Percentiles rank a stretch among this genome's conserved stretches.
phyloP scores from a whole-genome alignment of 805 yeast genomes.

The Saccharomyces eubayanus region DNA sequence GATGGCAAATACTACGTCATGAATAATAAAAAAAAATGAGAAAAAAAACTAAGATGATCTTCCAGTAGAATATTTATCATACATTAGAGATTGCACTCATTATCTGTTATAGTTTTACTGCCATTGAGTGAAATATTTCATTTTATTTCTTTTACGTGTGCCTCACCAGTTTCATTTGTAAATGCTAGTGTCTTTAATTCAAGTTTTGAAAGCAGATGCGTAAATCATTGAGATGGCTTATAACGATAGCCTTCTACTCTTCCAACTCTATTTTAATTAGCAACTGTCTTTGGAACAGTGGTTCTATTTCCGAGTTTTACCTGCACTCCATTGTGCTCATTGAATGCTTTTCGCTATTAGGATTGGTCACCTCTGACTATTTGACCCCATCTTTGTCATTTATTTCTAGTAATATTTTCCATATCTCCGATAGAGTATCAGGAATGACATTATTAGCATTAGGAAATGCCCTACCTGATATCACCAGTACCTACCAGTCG shows the following conservation, averaged over 20 bases:
- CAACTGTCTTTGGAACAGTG: conserved; percentile 1
- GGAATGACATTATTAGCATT: conserved; percentile 84
- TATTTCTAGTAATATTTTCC: conserved; percentile 47
- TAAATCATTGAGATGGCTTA: conserved; percentile 7
- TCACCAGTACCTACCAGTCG: conserved; percentile 76
- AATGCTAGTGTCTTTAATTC: not conserved
- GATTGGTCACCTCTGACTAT: conserved; percentile 73
- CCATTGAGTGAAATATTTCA: not conserved
- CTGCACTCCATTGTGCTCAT: conserved; percentile 21
- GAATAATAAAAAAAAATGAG: not conserved
- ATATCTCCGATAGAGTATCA: conserved; percentile 65
- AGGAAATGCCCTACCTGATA: conserved; percentile 91
- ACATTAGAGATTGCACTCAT: not conserved
- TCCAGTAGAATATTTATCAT: not conserved
- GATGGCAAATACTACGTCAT: not conserved
- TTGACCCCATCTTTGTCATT: conserved; percentile 70
- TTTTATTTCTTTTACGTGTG: not conserved
- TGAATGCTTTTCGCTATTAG: conserved; percentile 53
- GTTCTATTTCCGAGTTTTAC: conserved; percentile 2
- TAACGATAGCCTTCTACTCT: conserved; percentile 6
- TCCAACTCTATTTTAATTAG: conserved; percentile 1
- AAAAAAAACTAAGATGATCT: not conserved
- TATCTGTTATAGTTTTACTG: not conserved
- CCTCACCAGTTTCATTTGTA: not conserved
- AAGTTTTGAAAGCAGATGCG: not conserved